phyloP scores from a whole-genome alignment of 345 rosid species.

The Dipteronia dyeriana region DNA sequence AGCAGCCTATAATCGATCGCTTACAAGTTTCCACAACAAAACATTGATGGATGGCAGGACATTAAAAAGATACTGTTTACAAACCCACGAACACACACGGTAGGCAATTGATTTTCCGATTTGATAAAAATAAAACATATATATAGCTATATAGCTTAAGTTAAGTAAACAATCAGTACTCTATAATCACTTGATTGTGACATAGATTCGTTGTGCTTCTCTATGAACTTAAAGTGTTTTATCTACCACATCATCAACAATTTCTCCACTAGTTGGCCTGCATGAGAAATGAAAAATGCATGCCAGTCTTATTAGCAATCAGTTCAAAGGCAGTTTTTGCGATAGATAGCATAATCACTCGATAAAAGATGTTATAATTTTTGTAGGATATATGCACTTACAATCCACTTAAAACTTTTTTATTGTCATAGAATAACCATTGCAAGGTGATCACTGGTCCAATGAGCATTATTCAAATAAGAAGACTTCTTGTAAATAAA shows the following conservation, averaged over 20 bases:
- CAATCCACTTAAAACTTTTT: conserved; percentile 63
- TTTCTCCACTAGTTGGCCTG: conserved; percentile 48
- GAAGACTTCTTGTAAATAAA: conserved; percentile 65
- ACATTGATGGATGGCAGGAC: neutral
- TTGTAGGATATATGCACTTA: conserved; percentile 33
- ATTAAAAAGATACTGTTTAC: neutral
- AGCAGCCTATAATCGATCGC: neutral
- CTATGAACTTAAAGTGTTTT: neutral
- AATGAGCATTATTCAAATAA: conserved; percentile 57
- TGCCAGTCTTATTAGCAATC: neutral
- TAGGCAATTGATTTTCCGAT: neutral
- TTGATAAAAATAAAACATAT: neutral
- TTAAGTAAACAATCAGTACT: neutral
- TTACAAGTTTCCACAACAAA: neutral
- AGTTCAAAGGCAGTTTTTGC: neutral
- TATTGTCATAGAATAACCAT: conserved; percentile 60
- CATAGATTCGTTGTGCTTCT: neutral
- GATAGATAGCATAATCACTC: neutral
- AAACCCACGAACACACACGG: neutral
- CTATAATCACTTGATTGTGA: neutral
- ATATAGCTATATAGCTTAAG: neutral
- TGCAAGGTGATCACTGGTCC: conserved; percentile 65
- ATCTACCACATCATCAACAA: conserved; percentile 17
- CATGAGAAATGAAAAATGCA: conserved; percentile 7
- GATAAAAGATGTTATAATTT: neutral